Conservation (phyloP, 352 stramenopile genomes). For the Peronospora farinosa region DNA sequence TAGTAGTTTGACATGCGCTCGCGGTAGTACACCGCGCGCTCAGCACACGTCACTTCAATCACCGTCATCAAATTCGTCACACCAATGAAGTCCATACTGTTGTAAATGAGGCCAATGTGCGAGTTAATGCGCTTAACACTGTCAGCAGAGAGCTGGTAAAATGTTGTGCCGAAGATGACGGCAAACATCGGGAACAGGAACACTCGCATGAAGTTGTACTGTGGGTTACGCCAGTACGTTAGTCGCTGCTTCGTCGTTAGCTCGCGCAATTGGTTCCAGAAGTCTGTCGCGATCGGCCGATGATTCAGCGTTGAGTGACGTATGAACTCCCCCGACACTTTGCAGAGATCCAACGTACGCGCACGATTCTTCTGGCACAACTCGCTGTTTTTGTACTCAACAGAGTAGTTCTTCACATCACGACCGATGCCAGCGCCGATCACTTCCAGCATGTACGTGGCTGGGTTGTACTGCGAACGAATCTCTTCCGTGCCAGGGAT, state of each 20-base stretch:
- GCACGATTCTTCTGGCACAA: conserved; percentile 28
- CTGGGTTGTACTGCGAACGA: conserved; percentile 78
- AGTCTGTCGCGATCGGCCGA: conserved; percentile 36
- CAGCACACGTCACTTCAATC: conserved; percentile 37
- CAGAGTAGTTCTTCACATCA: conserved; percentile 56
- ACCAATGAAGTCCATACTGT: conserved; percentile 62
- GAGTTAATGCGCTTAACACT: conserved; percentile 46
- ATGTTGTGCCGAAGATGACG: conserved; percentile 62
- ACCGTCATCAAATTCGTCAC: conserved; percentile 58
- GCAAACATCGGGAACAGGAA: conserved; percentile 48
- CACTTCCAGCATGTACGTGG: conserved; percentile 87
- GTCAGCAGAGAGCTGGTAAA: conserved; percentile 37
- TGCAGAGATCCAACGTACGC: conserved; percentile 18
- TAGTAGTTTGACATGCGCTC: conserved; percentile 74
- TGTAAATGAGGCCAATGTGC: conserved; percentile 66
- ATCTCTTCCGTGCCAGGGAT: conserved; percentile 65
- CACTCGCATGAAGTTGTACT: conserved; percentile 66
- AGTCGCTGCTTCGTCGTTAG: conserved; percentile 30
- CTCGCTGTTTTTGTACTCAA: conserved; percentile 41
- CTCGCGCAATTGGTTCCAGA: conserved; percentile 29
- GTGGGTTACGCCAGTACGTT: conserved; percentile 50
- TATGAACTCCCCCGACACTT: conserved; percentile 25
- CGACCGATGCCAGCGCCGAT: no score
- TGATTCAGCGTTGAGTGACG: conserved; percentile 47
- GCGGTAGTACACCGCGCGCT: conserved; percentile 50